Base-by-base conservation (phyloP, 2,329 filamentous ascomycete species). In the Aspergillus candidus region DNA sequence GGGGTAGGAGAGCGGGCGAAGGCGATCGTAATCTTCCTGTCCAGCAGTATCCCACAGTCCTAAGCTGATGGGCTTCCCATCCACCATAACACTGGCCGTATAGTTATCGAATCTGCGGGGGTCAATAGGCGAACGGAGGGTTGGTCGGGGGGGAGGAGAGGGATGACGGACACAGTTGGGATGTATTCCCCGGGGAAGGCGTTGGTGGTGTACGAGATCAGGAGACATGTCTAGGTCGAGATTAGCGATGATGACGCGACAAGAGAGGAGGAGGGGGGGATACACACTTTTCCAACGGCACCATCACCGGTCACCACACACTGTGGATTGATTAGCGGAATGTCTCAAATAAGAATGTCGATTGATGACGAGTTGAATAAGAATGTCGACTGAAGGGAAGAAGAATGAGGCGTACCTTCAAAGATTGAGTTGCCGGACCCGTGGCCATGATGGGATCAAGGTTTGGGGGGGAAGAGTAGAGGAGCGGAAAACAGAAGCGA, bases 161-260 rank as follows among this genome's bases (percentile, higher is more conserved):
- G 37, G 53, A 52, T 37, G 43, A 68, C 67, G 58, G 55, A 70
- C 67, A 98, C 93, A 60, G 93, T 98, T 56, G 93, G 93, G 60
- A 98, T 97, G 72, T 98, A 98, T 78, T 98, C 93, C 70, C 93
- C 93, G n/a, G 93, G 93, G 70, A 98, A 98, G 55, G 93, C 93
- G 75, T 97, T 98, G 53, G 93, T 98, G 53, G 93, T 97, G 75
- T 98, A 98, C 41, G 91, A 97, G 68, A 98, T 98, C 61, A 98
- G 83, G 48, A 98, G 83, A 77, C 93, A 98, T 78, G 93, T 98
- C 91, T 96, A 17, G 32, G 18, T 32, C 31, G 34, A 34, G 32
- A 42, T 47, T 32, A 40, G 30, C 22, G 30, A 31, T 31, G 15
- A 34, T 12, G 17, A 31, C 41, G 40, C 30, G 38, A 27, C 47